Conservation (phyloP, 1,284 basidiomycete genomes). For the Mycosarcoma maydis region DNA sequence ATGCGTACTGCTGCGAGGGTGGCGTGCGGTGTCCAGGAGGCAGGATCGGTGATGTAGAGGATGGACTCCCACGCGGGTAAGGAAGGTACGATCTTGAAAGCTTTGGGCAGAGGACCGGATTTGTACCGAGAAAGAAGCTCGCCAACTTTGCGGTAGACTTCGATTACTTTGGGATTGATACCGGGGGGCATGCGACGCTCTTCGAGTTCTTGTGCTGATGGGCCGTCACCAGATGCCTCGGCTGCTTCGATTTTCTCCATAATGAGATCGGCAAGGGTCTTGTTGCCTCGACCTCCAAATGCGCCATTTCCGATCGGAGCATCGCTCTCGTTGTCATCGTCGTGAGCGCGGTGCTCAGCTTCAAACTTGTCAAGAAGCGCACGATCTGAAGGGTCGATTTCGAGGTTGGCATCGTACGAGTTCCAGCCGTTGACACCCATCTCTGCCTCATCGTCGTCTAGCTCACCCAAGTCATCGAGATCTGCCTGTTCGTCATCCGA, state of each 20-base stretch:
- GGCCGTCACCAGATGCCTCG: conserved; percentile 42
- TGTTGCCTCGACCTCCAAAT: conserved; percentile 45
- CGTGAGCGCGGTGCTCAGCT: conserved; percentile 34
- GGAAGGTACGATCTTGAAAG: conserved; percentile 97
- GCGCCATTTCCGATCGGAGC: conserved; percentile 12
- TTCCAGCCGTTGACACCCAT: conserved; percentile 54
- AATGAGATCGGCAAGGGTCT: conserved; percentile 86
- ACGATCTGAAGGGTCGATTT: conserved; percentile 62
- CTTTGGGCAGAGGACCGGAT: conserved; percentile 93
- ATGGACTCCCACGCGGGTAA: conserved; percentile 95
- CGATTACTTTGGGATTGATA: conserved; percentile 93
- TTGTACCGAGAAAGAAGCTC: conserved; percentile 88
- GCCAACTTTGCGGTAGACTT: conserved; percentile 88
- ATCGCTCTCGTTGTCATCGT: conserved; percentile 30
- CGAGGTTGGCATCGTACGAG: conserved; percentile 57
- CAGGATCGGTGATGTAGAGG: conserved; percentile 89
- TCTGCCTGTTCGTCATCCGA: conserved; percentile 59
- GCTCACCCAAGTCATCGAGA: conserved; percentile 56
- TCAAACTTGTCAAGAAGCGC: conserved; percentile 61
- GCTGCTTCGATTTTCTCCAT: conserved; percentile 84
- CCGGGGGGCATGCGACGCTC: conserved; percentile 73
- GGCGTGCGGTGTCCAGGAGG: conserved; percentile 94
- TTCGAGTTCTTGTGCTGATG: conserved; percentile 25
- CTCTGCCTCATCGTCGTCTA: conserved; percentile 58
- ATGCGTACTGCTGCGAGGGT: conserved; percentile 93